Conservation (phyloP, 345 rosid genomes). For the Diplotaxis tenuifolia region DNA sequence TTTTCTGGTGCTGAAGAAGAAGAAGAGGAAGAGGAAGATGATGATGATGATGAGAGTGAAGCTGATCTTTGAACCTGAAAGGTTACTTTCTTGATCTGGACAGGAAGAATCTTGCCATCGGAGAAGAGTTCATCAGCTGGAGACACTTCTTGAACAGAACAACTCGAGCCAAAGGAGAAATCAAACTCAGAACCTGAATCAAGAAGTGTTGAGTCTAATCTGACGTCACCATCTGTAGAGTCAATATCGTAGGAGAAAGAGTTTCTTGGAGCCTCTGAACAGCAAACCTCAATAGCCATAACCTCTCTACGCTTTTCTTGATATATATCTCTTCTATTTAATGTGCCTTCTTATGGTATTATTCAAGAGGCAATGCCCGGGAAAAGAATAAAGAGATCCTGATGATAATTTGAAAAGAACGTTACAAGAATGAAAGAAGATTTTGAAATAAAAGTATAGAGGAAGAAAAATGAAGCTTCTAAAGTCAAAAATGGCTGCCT, state of each 20-base stretch:
- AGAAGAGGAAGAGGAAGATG: conserved; percentile 7
- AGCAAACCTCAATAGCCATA: conserved; percentile 78
- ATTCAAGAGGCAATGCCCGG: conserved; percentile 27
- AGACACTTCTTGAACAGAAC: conserved; percentile 53
- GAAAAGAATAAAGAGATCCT: conserved; percentile 23
- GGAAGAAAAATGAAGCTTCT: conserved; percentile 19
- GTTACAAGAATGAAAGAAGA: conserved; percentile 4
- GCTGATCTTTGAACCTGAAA: conserved; percentile 26
- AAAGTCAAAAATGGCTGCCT: conserved; percentile 65
- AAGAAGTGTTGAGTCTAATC: conserved; percentile 53
- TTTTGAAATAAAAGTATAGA: conserved; percentile 30
- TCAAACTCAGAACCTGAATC: conserved; percentile 58
- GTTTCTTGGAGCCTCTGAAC: conserved; percentile 70
- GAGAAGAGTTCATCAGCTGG: conserved; percentile 90
- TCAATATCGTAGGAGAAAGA: conserved; percentile 73
- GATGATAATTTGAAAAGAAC: conserved; percentile 30
- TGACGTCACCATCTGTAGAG: conserved; percentile 35
- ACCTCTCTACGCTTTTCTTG: background rate
- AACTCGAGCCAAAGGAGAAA: conserved; percentile 55
- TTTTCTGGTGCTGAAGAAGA: conserved; percentile 44
- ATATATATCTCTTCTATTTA: too few relatives aligned
- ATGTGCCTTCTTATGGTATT: background rate
- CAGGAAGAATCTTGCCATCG: conserved; percentile 76
- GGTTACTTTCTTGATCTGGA: conserved; percentile 52
- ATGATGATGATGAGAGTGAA: conserved; percentile 19